Evolutionary conservation across 139 green algal genomes (phyloP).

Genomic region (Tetratostichococcus sp.): DNA sequence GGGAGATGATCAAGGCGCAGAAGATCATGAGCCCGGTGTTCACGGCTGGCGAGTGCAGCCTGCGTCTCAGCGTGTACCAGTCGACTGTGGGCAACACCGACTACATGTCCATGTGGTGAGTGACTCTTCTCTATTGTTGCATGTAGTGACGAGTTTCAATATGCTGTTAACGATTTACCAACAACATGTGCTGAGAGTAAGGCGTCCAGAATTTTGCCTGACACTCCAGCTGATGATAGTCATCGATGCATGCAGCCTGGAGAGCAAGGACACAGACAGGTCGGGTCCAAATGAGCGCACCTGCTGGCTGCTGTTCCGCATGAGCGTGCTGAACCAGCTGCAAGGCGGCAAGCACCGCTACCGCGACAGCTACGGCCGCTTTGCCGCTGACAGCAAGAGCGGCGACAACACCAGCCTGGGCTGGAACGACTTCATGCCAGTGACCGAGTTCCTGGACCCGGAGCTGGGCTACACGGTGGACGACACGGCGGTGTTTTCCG

Average conservation of each 20-base stretch:
- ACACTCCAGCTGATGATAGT: no score
- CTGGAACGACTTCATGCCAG: slow-evolving; percentile 77
- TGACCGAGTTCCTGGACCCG: slow-evolving; percentile 30
- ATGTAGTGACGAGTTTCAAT: no score
- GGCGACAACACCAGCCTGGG: slow-evolving; percentile 69
- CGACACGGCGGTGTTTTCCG: slow-evolving; percentile 49
- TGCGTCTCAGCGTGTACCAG: slow-evolving; percentile 64
- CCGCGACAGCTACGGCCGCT: slow-evolving; percentile 66
- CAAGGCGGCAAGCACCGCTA: slow-evolving; percentile 43
- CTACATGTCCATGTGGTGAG: slow-evolving; percentile 40
- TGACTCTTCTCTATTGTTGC: no score
- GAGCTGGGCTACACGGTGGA: slow-evolving; percentile 25
- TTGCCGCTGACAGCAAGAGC: slow-evolving; percentile 51
- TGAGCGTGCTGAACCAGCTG: slow-evolving; percentile 46
- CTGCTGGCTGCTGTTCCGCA: slow-evolving; percentile 72
- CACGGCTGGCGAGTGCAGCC: slow-evolving; percentile 59
- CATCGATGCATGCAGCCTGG: slow-evolving; percentile 3
- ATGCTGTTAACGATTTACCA: no score
- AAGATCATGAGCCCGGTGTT: slow-evolving; percentile 76
- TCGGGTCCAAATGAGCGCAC: slow-evolving; percentile 32
- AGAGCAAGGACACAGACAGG: slow-evolving; percentile 57
- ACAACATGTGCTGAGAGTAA: no score
- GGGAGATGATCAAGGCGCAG: slow-evolving; percentile 70
- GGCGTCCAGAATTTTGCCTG: no score
- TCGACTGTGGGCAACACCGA: slow-evolving; percentile 35